Evolutionary conservation across 495 filamentous ascomycete genomes (phyloP).

Genomic region (Saxispiralis lemnorum): DNA sequence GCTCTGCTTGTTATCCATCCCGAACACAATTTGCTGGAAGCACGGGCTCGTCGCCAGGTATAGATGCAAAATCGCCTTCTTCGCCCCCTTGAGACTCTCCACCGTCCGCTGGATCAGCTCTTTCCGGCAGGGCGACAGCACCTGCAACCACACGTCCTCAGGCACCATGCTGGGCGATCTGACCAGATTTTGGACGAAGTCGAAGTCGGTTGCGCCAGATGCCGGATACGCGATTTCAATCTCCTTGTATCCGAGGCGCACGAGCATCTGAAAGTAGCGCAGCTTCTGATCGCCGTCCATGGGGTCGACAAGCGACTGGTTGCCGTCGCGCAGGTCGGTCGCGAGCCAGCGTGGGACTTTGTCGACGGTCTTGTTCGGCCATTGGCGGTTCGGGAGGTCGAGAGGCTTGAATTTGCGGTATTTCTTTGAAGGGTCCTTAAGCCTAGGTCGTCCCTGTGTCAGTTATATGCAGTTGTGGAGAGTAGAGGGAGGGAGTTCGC

Average conservation of each 20-base stretch:
- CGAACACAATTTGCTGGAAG: constrained; percentile 79
- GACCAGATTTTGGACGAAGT: constrained; percentile 78
- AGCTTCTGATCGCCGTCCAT: constrained; percentile 82
- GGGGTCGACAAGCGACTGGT: constrained; percentile 27
- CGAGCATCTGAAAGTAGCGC: constrained; percentile 85
- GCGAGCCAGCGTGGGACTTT: constrained; percentile 29
- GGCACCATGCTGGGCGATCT: constrained; percentile 74
- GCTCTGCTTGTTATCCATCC: constrained; percentile 65
- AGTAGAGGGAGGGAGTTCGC: background rate
- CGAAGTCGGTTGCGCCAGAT: constrained; percentile 83
- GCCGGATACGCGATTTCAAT: constrained; percentile 95
- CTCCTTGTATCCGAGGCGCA: constrained; percentile 90
- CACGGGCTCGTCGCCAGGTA: constrained; percentile 91
- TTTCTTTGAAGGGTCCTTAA: constrained; percentile 85
- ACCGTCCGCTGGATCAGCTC: constrained; percentile 86
- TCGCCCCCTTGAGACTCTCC: constrained; percentile 70
- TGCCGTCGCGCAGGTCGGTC: constrained; percentile 28
- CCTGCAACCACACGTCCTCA: constrained; percentile 90
- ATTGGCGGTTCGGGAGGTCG: constrained; percentile 72
- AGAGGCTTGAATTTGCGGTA: constrained; percentile 68
- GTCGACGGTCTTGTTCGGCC: constrained; percentile 47
- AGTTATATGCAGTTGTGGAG: background rate
- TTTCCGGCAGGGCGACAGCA: constrained; percentile 80
- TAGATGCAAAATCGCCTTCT: constrained; percentile 93
- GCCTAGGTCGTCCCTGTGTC: constrained; percentile 34